Conservation (phyloP, 306 rosid species). For the Vicia villosa region DNA sequence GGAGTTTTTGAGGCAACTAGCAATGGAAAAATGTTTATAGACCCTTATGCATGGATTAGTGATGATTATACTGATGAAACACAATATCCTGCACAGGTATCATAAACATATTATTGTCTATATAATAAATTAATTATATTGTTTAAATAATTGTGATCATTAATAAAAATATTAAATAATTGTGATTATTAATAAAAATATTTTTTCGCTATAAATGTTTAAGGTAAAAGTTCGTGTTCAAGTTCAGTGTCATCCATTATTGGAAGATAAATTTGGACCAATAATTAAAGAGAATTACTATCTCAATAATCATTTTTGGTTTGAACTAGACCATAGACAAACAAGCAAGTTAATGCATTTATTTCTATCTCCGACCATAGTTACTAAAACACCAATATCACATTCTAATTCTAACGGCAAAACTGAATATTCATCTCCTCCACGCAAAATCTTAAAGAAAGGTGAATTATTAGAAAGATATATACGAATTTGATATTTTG, state of each 20-base stretch:
- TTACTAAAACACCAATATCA: slow-evolving; percentile 39
- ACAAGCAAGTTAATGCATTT: slow-evolving; percentile 53
- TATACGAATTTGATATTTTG: slow-evolving; percentile 18
- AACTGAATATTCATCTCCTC: slow-evolving; percentile 32
- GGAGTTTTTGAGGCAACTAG: slow-evolving; percentile 85
- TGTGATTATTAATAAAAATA: background rate
- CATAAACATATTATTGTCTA: background rate
- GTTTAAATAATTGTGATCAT: background rate
- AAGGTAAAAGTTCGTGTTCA: slow-evolving; percentile 66
- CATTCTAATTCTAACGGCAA: slow-evolving; percentile 37
- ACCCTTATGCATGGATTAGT: slow-evolving; percentile 81
- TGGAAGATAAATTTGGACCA: slow-evolving; percentile 62
- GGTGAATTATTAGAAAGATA: slow-evolving; percentile 34
- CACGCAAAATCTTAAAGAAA: slow-evolving; percentile 35
- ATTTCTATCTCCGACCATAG: slow-evolving; percentile 48
- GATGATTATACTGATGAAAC: slow-evolving; percentile 64
- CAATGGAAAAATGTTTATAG: slow-evolving; percentile 68
- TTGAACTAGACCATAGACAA: slow-evolving; percentile 82
- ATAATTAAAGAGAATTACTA: slow-evolving; percentile 67
- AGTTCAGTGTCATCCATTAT: slow-evolving; percentile 62
- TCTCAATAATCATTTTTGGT: slow-evolving; percentile 58
- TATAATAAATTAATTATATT: background rate
- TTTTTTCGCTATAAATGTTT: slow-evolving; percentile 1
- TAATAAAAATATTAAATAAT: background rate
- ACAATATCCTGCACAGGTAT: slow-evolving; percentile 86